phyloP scores from a whole-genome alignment of 805 yeast species.

The Ogataea ramenticola region DNA sequence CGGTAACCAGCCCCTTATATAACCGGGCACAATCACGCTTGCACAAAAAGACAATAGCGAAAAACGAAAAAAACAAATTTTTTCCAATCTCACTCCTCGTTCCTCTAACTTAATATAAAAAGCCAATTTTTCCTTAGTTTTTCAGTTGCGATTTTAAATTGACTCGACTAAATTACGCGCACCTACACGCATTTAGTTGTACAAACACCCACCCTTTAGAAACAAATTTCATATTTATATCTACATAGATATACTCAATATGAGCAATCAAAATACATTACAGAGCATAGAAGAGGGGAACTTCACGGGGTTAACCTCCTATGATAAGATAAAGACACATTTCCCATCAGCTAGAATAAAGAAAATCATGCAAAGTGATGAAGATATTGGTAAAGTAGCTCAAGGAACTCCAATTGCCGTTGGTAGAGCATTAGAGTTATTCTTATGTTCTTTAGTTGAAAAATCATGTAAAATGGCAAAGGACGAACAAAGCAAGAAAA shows the following conservation, averaged over 20 bases:
- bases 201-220: too few relatives aligned
- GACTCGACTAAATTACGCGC: too few relatives aligned
- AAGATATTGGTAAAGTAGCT: slow-evolving; percentile 96
- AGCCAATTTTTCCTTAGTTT: too few relatives aligned
- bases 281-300: not conserved
- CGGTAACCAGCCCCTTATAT: too few relatives aligned
- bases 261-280: not conserved
- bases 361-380: slow-evolving; percentile 96
- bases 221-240: not conserved
- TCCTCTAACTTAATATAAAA: too few relatives aligned
- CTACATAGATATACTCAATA: not conserved
- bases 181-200: too few relatives aligned
- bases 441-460: slow-evolving; percentile 83
- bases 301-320: slow-evolving; percentile 14
- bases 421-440: slow-evolving; percentile 89
- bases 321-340: slow-evolving; percentile 62
- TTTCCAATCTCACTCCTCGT: too few relatives aligned
- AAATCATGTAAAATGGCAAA: slow-evolving; percentile 76
- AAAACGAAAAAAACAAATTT: too few relatives aligned
- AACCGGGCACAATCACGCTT: too few relatives aligned
- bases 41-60: too few relatives aligned
- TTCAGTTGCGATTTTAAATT: too few relatives aligned
- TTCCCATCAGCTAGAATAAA: slow-evolving; percentile 92
- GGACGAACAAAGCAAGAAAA: slow-evolving; percentile 66
- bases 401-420: slow-evolving; percentile 98